Base-by-base conservation (phyloP, 1,139 yeast species). In the Meyerozyma guilliermondii region DNA sequence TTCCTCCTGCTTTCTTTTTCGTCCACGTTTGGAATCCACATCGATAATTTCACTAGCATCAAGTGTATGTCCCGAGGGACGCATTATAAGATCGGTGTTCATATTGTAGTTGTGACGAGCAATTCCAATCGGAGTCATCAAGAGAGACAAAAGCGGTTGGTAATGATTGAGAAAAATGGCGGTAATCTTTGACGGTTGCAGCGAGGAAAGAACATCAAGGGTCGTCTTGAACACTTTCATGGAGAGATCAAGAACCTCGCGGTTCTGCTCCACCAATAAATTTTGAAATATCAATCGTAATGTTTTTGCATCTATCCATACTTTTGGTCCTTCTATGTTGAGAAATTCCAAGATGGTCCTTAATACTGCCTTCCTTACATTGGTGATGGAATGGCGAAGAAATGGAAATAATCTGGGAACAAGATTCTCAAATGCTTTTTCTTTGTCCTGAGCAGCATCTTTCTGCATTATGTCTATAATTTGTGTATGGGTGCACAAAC, bases 391-490 rank as follows among this genome's bases (percentile, higher is more conserved):
- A 61, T 94, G 98, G 51, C 99, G 80, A 51, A 94, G 73, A 54
- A 92, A 94, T 17, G 98, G 98, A 56, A 84, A 92, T 38, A 94
- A 71, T 50, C 94, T 77, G 3, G 98, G 98, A n/a, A 94, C 92
- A 46, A 92, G 68, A 42, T 73, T 73, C 43, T 83, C 81, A 55
- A 92, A 87, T 3, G 74, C 66, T 35, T 56, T 60, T 29, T 48
- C 50, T 10, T 66, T 68, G 41, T 71, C 63, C 13, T 63, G 62
- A 1, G 60, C 54, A 0, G 92, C 85, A 50, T 81, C 81, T 27
- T 70, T 67, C 50, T 83, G 78, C 74, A 92, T 79, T 23, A 83
- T 76, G 24, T 78, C 81, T 39, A 91, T 69, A 4, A 91, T 96
- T 55, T 82, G 81, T 6, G 81, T 78, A 61, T 84, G 92, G 4